Base-by-base conservation (phyloP, 1,284 basidiomycete species). In the Papiliotrema terrestris region DNA sequence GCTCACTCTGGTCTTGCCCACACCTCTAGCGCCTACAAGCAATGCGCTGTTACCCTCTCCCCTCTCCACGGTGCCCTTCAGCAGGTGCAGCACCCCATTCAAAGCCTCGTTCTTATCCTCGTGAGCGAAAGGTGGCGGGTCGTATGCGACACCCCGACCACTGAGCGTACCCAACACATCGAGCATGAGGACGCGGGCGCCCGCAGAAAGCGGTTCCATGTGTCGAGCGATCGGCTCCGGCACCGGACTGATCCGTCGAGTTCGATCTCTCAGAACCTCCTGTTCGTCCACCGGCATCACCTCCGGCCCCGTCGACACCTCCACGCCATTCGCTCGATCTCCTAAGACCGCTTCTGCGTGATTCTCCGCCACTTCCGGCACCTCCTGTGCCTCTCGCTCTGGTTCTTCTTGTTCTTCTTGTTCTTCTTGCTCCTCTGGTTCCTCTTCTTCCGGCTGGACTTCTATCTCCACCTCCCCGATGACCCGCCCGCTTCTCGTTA, bases 21-120 rank as follows among this genome's bases (percentile, higher is more conserved):
- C 88, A 14, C 89, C 89, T 55, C 85, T 80, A 2, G 90, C 86
- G 8, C 91, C 91, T 37, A 91, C 80, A 5, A 95, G 69, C 52
- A 95, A 79, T 65, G 90, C 93, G 57, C 90, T 92, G 63, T 95
- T 95, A 3, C 91, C 91, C 78, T 95, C 91, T 2, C 87, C 87
- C 35, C 90, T 83, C 26, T 79, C 77, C 2, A 88, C 81, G 1
- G 89, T 90, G 2, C 90, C 91, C 22, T 77, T 72, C 5, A 94
- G 76, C 23, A 95, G 74, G 46, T 83, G 81, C 0, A 76, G 67
- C 4, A 95, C 72, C 47, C 69, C 68, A 43, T 65, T 59, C 35
- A 76, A 53, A 8, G 71, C 66, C 51, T 76, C 75, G 43, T 73
- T 73, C 43, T 62, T 62, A 17, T 69, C 69, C 53, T 74, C 73